These are phyloP conservation scores for Phylloporus sp. DNA, from an alignment of 768 basidiomycete species.

Conservation along the genomic window DNA sequence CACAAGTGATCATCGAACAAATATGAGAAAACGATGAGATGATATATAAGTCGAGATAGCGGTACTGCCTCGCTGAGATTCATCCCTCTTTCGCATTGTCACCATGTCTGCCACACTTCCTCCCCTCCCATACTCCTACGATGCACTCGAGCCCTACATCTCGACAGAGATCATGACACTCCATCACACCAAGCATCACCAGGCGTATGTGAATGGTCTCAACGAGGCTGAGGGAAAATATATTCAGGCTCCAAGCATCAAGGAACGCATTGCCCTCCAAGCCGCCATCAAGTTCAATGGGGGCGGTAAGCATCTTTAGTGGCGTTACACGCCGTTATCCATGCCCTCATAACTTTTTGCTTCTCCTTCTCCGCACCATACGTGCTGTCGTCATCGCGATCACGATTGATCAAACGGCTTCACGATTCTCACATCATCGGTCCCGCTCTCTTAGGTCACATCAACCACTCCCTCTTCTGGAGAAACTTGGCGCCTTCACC, in stretches of 20 bases:
- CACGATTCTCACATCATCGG: background rate
- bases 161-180: constrained; percentile 89
- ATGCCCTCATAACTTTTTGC: background rate
- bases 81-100: constrained; percentile 6
- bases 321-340: background rate
- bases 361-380: background rate
- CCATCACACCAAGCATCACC: constrained; percentile 94
- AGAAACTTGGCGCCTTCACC: constrained; percentile 77
- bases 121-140: constrained; percentile 70
- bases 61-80: background rate
- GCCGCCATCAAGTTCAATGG: constrained; percentile 95
- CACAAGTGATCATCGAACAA: constrained; percentile 11
- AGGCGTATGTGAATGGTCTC: constrained; percentile 89
- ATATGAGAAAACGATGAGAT: constrained; percentile 16
- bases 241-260: constrained; percentile 60
- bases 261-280: constrained; percentile 83
- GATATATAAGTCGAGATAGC: background rate
- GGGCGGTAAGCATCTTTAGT: constrained; percentile 63
- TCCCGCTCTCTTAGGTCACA: constrained; percentile 52
- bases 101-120: constrained; percentile 56
- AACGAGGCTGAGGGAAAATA: constrained; percentile 85
- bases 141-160: constrained; percentile 95
- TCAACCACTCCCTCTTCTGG: constrained; percentile 97
- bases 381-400: constrained; percentile 15
- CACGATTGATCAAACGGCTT: background rate